Conservation (phyloP, 768 basidiomycete species). For the Russula earlei region DNA sequence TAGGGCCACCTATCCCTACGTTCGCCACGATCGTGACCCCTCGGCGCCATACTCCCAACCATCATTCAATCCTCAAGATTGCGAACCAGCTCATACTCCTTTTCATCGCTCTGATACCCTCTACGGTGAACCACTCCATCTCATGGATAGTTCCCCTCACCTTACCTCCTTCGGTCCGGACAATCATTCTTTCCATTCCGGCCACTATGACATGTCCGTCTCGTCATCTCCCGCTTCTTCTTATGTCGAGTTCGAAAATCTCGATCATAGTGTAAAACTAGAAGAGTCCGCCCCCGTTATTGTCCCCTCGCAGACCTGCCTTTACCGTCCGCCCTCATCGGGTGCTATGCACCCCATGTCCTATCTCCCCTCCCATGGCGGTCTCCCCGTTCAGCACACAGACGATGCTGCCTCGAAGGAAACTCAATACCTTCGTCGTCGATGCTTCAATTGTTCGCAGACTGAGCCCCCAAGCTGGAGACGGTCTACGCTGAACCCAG, state of each 20-base stretch:
- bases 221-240: conserved; percentile 36
- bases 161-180: conserved; percentile 30
- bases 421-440: conserved; percentile 79
- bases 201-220: conserved; percentile 28
- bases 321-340: conserved; percentile 35
- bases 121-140: conserved; percentile 33
- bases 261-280: conserved; percentile 47
- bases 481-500: conserved; percentile 77
- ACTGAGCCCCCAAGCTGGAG: conserved; percentile 88
- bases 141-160: conserved; percentile 32
- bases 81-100: conserved; percentile 28
- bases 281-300: conserved; percentile 53
- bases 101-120: conserved; percentile 30
- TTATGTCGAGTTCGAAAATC: conserved; percentile 39
- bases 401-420: conserved; percentile 88
- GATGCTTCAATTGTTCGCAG: conserved; percentile 88
- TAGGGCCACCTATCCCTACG: conserved; percentile 69
- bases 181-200: conserved; percentile 24
- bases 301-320: conserved; percentile 51
- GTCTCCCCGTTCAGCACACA: conserved; percentile 73
- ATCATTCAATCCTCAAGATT: conserved; percentile 37
- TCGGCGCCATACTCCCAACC: conserved; percentile 31
- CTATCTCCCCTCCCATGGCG: conserved; percentile 34
- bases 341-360: conserved; percentile 25
- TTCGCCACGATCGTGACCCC: conserved; percentile 59